phyloP scores from a whole-genome alignment of 495 filamentous ascomycete species.

The Hypoxylon lienhwacheense region DNA sequence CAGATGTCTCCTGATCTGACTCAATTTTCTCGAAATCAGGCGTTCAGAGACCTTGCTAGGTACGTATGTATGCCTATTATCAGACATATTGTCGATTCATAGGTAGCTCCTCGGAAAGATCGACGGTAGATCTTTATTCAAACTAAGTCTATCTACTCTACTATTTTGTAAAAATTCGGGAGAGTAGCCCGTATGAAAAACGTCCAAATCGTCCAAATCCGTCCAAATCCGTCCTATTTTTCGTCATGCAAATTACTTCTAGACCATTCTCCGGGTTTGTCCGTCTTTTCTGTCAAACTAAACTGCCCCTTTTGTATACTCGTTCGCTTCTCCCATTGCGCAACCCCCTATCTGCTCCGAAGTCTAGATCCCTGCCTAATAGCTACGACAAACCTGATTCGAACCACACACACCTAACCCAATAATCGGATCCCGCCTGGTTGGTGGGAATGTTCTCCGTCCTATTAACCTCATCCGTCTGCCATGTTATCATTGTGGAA shows the following conservation, averaged over 20 bases:
- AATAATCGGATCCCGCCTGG: slow-evolving; percentile 18
- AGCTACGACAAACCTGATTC: slow-evolving; percentile 17
- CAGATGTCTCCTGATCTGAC: slow-evolving; percentile 21
- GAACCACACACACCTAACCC: slow-evolving; percentile 17
- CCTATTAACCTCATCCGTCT: slow-evolving; percentile 8
- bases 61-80: slow-evolving; percentile 41
- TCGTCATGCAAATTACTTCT: slow-evolving; percentile 23
- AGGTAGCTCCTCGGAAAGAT: slow-evolving; percentile 9
- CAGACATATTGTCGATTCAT: slow-evolving; percentile 2
- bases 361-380: slow-evolving; percentile 28
- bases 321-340: slow-evolving; percentile 13
- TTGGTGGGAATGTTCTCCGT: slow-evolving; percentile 16
- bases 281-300: slow-evolving; percentile 27
- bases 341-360: slow-evolving; percentile 11
- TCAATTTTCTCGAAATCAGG: slow-evolving; percentile 38
- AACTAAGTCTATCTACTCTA: slow-evolving; percentile 13
- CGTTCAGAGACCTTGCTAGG: slow-evolving; percentile 52
- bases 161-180: slow-evolving; percentile 7
- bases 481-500: slow-evolving; percentile 16
- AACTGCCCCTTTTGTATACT: slow-evolving; percentile 28
- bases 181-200: slow-evolving; percentile 25
- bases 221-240: slow-evolving; percentile 23
- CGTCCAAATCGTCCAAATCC: slow-evolving; percentile 18
- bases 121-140: slow-evolving; percentile 25
- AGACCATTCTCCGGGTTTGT: slow-evolving; percentile 15